Evolutionary conservation across 2,329 filamentous ascomycete species (phyloP).

Genomic region (Colletotrichum brevisporum): DNA sequence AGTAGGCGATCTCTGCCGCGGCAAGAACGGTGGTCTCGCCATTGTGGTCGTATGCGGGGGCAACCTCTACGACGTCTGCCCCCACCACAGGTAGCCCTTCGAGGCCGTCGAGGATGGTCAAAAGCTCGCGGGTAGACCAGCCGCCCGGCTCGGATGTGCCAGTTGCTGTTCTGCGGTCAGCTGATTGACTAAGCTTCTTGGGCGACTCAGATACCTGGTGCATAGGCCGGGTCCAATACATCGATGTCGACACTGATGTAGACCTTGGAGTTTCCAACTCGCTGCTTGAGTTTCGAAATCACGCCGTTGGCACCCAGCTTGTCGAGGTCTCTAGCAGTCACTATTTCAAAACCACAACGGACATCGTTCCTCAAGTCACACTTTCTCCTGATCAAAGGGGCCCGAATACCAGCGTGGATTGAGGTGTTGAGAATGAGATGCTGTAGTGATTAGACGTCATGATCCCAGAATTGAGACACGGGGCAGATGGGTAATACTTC

Average conservation of each 20-base stretch:
- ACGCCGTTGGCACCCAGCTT: constrained; percentile 76
- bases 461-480: too few relatives aligned
- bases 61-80: constrained; percentile 85
- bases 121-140: constrained; percentile 84
- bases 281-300: constrained; percentile 72
- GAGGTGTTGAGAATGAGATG: constrained; percentile 70
- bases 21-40: constrained; percentile 82
- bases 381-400: constrained; percentile 63
- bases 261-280: constrained; percentile 66
- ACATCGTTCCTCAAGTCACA: constrained; percentile 69
- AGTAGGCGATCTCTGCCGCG: constrained; percentile 80
- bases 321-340: constrained; percentile 78
- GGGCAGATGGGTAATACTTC: constrained; percentile 54
- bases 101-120: constrained; percentile 80
- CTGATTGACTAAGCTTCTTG: too few relatives aligned
- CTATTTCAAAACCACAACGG: constrained; percentile 70
- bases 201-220: constrained; percentile 61
- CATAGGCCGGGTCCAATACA: constrained; percentile 79
- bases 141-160: constrained; percentile 86
- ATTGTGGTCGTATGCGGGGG: constrained; percentile 80
- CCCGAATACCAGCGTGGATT: constrained; percentile 74
- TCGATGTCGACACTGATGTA: constrained; percentile 87
- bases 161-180: constrained; percentile 62
- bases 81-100: constrained; percentile 81
- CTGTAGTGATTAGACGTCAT: constrained; percentile 37